phyloP scores from a whole-genome alignment of 179 eudicot species.

The Spergularia azorica region DNA sequence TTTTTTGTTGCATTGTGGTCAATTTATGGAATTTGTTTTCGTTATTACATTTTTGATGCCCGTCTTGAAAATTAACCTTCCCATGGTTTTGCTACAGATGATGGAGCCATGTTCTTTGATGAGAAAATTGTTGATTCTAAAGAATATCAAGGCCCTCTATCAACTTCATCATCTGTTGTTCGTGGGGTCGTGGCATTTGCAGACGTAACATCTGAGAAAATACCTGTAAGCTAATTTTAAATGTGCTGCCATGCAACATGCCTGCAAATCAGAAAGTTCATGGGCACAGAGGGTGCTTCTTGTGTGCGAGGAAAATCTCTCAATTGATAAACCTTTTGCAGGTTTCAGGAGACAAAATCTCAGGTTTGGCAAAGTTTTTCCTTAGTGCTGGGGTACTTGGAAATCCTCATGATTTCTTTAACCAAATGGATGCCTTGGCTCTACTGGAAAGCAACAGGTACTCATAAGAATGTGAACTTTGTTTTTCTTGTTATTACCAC shows the following conservation, averaged over 20 bases:
- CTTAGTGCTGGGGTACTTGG: slow-evolving; percentile 84
- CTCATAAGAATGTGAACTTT: neutral
- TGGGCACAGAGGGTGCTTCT: neutral
- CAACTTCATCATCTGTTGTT: slow-evolving; percentile 74
- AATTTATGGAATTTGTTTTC: neutral
- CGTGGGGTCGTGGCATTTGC: slow-evolving; percentile 81
- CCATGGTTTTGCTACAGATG: slow-evolving; percentile 50
- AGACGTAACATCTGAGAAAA: slow-evolving; percentile 58
- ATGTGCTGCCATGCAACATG: neutral
- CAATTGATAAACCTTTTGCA: slow-evolving; percentile 35
- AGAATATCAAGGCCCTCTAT: slow-evolving; percentile 73
- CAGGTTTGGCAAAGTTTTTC: slow-evolving; percentile 88
- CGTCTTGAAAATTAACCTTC: neutral
- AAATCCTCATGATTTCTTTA: slow-evolving; percentile 66
- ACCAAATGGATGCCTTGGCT: slow-evolving; percentile 79
- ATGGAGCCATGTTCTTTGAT: slow-evolving; percentile 85
- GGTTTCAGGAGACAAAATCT: slow-evolving; percentile 76
- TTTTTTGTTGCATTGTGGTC: slow-evolving; percentile 6
- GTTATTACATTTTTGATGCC: neutral
- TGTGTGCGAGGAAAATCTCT: neutral
- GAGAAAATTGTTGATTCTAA: slow-evolving; percentile 72
- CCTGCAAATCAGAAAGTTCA: neutral
- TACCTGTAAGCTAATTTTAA: slow-evolving; percentile 53
- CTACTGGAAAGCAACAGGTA: slow-evolving; percentile 73
- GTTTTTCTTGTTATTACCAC: too few species aligned